Percentiles rank a stretch among this genome's conserved stretches.
These are phyloP conservation scores for Anisodus acutangulus DNA, from an alignment of 257 asterid species.

Conservation along the genomic window DNA sequence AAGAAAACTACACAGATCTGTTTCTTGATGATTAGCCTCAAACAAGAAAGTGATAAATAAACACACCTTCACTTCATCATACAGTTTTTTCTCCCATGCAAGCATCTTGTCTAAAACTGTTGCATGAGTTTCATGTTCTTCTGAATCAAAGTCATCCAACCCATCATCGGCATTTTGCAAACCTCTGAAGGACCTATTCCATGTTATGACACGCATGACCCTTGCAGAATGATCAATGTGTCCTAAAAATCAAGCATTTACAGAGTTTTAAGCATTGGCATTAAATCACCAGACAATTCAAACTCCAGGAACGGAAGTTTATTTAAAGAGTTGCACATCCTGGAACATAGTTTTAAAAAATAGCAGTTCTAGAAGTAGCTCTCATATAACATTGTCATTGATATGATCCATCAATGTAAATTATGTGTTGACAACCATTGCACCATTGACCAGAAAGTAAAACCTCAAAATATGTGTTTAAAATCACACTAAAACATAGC, in stretches of 20 bases:
- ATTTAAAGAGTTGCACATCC: not conserved
- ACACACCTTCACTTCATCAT: slow-evolving; percentile 95
- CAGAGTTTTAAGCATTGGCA: not conserved
- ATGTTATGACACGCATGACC: slow-evolving; percentile 97
- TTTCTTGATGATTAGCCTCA: not conserved
- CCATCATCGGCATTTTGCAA: slow-evolving; percentile 59
- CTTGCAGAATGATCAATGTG: slow-evolving; percentile 89
- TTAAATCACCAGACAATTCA: too few species aligned
- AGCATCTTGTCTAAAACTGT: slow-evolving; percentile 98
- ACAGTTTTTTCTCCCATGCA: slow-evolving; percentile 99
- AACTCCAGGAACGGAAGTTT: not conserved
- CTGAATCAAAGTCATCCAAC: slow-evolving; percentile 79
- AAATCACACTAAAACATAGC: not conserved
- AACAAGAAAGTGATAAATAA: not conserved
- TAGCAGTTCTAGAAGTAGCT: not conserved
- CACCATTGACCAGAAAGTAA: slow-evolving; percentile 8
- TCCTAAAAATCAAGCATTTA: slow-evolving; percentile 52
- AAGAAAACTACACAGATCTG: not conserved
- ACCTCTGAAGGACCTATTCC: slow-evolving; percentile 94
- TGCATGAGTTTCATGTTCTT: slow-evolving; percentile 96
- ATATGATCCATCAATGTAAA: not conserved
- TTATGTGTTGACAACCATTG: not conserved
- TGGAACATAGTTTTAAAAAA: too few species aligned
- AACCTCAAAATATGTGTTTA: not conserved
- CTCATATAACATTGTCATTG: not conserved